Evolutionary conservation across 2,329 filamentous ascomycete genomes (phyloP).

Genomic region (Curvularia sp.): DNA sequence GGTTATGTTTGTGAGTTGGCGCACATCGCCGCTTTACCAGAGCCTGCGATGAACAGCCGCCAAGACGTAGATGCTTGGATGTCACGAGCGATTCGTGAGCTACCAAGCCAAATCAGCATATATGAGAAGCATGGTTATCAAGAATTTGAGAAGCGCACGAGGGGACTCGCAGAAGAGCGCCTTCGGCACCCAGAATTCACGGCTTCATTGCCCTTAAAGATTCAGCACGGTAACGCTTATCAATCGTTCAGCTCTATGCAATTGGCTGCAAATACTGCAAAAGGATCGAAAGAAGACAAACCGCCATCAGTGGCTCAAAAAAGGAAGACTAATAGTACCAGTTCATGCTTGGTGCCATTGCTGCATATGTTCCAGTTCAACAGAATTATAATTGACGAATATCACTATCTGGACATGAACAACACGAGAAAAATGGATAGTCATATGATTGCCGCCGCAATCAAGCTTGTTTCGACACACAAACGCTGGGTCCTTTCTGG

Average conservation of each 20-base stretch:
- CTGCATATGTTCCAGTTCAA: slow-evolving; percentile 68
- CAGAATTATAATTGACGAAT: slow-evolving; percentile 69
- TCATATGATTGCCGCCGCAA: slow-evolving; percentile 39
- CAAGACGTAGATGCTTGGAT: slow-evolving; percentile 64
- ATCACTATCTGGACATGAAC: slow-evolving; percentile 62
- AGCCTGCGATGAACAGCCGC: slow-evolving; percentile 46
- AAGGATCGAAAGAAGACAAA: slow-evolving; percentile 11
- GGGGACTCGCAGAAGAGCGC: slow-evolving; percentile 28
- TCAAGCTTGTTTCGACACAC: slow-evolving; percentile 57
- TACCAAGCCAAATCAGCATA: slow-evolving; percentile 53
- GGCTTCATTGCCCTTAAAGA: slow-evolving; percentile 50
- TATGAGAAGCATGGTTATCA: slow-evolving; percentile 42
- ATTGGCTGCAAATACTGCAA: slow-evolving; percentile 16
- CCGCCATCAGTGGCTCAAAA: neutral
- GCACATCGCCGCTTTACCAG: slow-evolving; percentile 57
- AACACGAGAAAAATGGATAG: slow-evolving; percentile 43
- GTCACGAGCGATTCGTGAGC: slow-evolving; percentile 49
- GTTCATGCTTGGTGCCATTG: slow-evolving; percentile 34
- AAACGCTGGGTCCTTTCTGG: slow-evolving; percentile 69
- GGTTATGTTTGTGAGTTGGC: slow-evolving; percentile 60
- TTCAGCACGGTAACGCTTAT: slow-evolving; percentile 47
- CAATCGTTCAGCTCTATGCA: slow-evolving; percentile 25
- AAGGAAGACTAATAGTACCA: neutral
- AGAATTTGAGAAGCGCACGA: slow-evolving; percentile 39
- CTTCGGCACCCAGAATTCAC: slow-evolving; percentile 46